These are phyloP conservation scores for Terana coerulea DNA, from an alignment of 768 basidiomycete genomes.

Conservation along the genomic window DNA sequence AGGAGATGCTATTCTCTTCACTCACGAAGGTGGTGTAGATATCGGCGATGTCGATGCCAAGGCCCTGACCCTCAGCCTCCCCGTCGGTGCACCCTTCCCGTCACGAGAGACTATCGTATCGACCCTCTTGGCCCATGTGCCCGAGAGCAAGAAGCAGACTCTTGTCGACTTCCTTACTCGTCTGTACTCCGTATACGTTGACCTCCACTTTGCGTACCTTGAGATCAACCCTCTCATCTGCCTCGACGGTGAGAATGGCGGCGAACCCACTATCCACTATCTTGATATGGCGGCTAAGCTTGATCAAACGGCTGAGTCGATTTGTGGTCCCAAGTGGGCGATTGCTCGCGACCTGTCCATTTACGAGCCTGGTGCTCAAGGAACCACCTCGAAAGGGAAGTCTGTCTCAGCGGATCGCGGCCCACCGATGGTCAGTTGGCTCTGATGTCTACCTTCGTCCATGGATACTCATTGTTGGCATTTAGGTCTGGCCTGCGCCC, in stretches of 20 bases:
- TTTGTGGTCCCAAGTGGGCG: constrained; percentile 98
- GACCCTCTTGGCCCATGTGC: constrained; percentile 79
- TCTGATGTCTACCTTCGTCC: neutral
- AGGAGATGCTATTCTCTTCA: constrained; percentile 96
- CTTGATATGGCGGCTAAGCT: constrained; percentile 99
- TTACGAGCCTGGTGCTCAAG: constrained; percentile 50
- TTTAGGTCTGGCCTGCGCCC: constrained; percentile 79
- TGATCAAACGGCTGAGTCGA: constrained; percentile 97
- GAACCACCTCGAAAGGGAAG: constrained; percentile 40
- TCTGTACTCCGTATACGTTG: constrained; percentile 96
- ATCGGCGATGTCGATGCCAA: constrained; percentile 98
- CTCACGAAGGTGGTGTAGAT: constrained; percentile 98
- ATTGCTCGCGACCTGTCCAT: constrained; percentile 88
- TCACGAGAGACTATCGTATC: constrained; percentile 69
- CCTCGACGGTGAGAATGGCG: constrained; percentile 72
- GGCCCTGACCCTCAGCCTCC: constrained; percentile 83
- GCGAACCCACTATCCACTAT: constrained; percentile 82
- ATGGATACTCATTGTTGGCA: neutral
- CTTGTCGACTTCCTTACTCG: constrained; percentile 93
- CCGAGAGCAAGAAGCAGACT: constrained; percentile 82
- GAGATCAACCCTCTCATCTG: constrained; percentile 99
- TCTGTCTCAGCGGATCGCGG: constrained; percentile 84
- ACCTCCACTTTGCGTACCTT: constrained; percentile 99
- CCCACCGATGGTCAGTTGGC: constrained; percentile 78
- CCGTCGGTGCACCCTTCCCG: constrained; percentile 77